phyloP scores from a whole-genome alignment of 495 filamentous ascomycete genomes.

The Hypomontagnella monticulosa region DNA sequence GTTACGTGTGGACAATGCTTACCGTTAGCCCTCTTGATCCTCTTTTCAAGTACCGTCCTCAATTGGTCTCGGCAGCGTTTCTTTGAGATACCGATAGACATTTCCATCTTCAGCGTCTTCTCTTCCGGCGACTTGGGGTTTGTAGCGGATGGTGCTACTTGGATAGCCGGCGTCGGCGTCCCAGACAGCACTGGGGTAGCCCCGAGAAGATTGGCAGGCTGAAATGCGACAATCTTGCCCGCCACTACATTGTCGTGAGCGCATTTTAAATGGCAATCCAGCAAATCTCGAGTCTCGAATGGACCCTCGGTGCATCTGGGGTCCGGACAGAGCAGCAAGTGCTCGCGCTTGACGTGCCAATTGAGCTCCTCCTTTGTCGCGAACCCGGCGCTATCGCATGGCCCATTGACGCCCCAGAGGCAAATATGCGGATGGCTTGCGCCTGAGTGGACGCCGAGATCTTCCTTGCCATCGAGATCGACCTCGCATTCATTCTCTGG shows the following conservation, averaged over 20 bases:
- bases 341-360: slow-evolving; percentile 47
- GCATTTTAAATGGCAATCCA: slow-evolving; percentile 41
- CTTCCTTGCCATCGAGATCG: slow-evolving; percentile 9
- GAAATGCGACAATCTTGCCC: not conserved
- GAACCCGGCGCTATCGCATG: slow-evolving; percentile 38
- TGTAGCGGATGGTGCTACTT: not conserved
- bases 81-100: slow-evolving; percentile 43
- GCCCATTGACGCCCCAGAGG: slow-evolving; percentile 37
- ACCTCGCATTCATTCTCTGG: slow-evolving; percentile 2
- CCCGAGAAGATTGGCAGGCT: slow-evolving; percentile 20
- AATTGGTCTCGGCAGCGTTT: slow-evolving; percentile 43
- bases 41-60: slow-evolving; percentile 37
- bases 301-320: slow-evolving; percentile 39
- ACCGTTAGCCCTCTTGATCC: slow-evolving; percentile 31
- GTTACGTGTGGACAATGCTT: not conserved
- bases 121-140: slow-evolving; percentile 17
- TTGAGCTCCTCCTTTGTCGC: slow-evolving; percentile 42
- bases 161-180: not conserved
- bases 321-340: slow-evolving; percentile 43
- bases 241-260: slow-evolving; percentile 18
- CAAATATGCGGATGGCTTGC: slow-evolving; percentile 30
- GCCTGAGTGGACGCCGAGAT: slow-evolving; percentile 7
- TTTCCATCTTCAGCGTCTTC: slow-evolving; percentile 33
- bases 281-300: slow-evolving; percentile 26
- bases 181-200: not conserved